These are phyloP conservation scores for Malassezia caprae DNA, from an alignment of 1,284 basidiomycete genomes.

Conservation along the genomic window DNA sequence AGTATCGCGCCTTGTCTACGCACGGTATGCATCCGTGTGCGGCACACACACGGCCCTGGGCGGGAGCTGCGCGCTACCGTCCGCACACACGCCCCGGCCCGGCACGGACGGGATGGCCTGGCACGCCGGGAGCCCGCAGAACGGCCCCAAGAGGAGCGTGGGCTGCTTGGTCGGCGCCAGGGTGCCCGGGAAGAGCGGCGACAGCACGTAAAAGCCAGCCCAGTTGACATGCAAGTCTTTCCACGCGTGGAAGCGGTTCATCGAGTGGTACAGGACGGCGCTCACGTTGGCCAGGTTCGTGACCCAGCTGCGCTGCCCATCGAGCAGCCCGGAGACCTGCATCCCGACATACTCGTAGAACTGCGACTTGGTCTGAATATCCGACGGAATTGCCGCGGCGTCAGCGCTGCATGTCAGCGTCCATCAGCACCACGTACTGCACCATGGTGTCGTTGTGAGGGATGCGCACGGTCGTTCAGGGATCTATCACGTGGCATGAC, in stretches of 20 bases:
- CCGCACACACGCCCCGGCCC: conserved; percentile 49
- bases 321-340: conserved; percentile 38
- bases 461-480: neutral
- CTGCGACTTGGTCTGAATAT: conserved; percentile 31
- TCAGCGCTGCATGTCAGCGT: conserved; percentile 27
- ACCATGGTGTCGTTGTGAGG: conserved; percentile 4
- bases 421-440: conserved; percentile 7
- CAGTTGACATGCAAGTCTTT: conserved; percentile 37
- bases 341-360: conserved; percentile 48
- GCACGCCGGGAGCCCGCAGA: conserved; percentile 50
- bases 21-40: conserved; percentile 44
- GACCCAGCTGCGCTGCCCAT: conserved; percentile 37
- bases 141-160: conserved; percentile 48
- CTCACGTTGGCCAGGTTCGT: conserved; percentile 41
- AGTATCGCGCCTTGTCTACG: conserved; percentile 4
- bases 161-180: conserved; percentile 14
- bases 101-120: conserved; percentile 39
- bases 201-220: conserved; percentile 50
- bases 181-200: conserved; percentile 39
- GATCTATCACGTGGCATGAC: neutral
- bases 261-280: conserved; percentile 34
- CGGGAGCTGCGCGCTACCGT: conserved; percentile 37
- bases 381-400: conserved; percentile 66
- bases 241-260: conserved; percentile 38
- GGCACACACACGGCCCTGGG: conserved; percentile 41